Evolutionary conservation across 192 early-diverging fungal genomes (phyloP).

Genomic region (Coemansia sp.): DNA sequence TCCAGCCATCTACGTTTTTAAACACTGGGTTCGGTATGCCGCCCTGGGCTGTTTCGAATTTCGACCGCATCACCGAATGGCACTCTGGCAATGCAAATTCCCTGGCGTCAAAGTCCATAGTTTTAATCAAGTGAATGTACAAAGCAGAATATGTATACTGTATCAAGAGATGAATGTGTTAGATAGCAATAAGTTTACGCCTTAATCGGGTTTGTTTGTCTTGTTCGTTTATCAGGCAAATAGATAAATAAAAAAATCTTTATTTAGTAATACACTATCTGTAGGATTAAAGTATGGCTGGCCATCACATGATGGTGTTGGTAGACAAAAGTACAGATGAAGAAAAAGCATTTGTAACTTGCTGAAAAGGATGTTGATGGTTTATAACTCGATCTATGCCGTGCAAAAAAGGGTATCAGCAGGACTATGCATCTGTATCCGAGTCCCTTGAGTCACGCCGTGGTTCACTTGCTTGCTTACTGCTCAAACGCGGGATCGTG

Average conservation of each 20-base stretch:
- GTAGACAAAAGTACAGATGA: background rate
- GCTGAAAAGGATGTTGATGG: too few relatives aligned
- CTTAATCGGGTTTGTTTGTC: too few relatives aligned
- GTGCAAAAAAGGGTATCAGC: background rate
- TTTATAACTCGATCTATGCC: too few relatives aligned
- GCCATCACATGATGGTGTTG: background rate
- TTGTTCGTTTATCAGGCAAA: too few relatives aligned
- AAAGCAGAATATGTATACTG: too few relatives aligned
- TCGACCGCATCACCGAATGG: slow-evolving; percentile 30
- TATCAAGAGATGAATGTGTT: too few relatives aligned
- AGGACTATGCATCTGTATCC: background rate
- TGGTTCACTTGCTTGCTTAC: background rate
- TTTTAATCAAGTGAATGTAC: too few relatives aligned
- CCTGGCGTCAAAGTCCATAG: background rate
- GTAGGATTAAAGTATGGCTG: background rate
- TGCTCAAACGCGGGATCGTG: slow-evolving; percentile 29
- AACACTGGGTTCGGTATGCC: slow-evolving; percentile 32
- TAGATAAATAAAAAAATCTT: too few relatives aligned
- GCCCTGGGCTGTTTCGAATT: slow-evolving; percentile 18
- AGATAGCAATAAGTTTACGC: too few relatives aligned
- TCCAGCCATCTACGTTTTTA: slow-evolving; percentile 23
- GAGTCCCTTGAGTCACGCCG: too few relatives aligned
- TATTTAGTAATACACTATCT: background rate
- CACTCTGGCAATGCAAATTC: slow-evolving; percentile 24
- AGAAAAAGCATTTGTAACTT: background rate